These are phyloP conservation scores for Melocanna baccifera DNA, from an alignment of 176 grass and related monocot species.

Conservation along the genomic window DNA sequence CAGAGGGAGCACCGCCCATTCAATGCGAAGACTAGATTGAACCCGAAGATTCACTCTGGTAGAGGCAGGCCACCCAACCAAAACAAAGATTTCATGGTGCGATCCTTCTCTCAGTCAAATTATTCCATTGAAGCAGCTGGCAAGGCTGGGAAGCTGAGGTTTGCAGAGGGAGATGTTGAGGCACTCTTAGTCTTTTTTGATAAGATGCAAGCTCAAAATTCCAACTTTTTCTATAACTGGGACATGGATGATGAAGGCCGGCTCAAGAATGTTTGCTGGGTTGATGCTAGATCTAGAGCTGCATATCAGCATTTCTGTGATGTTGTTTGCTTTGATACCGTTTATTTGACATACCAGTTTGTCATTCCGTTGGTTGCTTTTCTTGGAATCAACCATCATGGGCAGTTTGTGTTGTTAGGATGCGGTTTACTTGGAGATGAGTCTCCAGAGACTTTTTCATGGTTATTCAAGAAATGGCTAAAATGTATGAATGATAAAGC, in stretches of 20 bases:
- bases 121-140: slow-evolving; percentile 55
- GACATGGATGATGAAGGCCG: slow-evolving; percentile 82
- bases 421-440: slow-evolving; percentile 80
- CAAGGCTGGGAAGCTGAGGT: slow-evolving; percentile 56
- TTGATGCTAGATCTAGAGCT: slow-evolving; percentile 73
- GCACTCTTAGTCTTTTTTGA: slow-evolving; percentile 74
- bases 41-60: slow-evolving; percentile 71
- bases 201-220: slow-evolving; percentile 75
- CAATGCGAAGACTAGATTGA: slow-evolving; percentile 71
- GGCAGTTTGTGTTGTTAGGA: slow-evolving; percentile 79
- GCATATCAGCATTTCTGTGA: slow-evolving; percentile 75
- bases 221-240: slow-evolving; percentile 79
- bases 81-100: slow-evolving; percentile 69
- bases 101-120: slow-evolving; percentile 54
- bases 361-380: slow-evolving; percentile 72
- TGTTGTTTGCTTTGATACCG: slow-evolving; percentile 78
- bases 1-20: slow-evolving; percentile 70
- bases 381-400: slow-evolving; percentile 86
- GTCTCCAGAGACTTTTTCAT: slow-evolving; percentile 70
- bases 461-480: slow-evolving; percentile 84
- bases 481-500: slow-evolving; percentile 82
- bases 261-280: slow-evolving; percentile 90
- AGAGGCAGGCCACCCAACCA: slow-evolving; percentile 73
- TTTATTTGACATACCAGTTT: slow-evolving; percentile 72
- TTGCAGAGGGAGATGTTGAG: slow-evolving; percentile 74